Evolutionary conservation across 2,329 filamentous ascomycete species (phyloP).

Genomic region (Cyphellophora europaea): DNA sequence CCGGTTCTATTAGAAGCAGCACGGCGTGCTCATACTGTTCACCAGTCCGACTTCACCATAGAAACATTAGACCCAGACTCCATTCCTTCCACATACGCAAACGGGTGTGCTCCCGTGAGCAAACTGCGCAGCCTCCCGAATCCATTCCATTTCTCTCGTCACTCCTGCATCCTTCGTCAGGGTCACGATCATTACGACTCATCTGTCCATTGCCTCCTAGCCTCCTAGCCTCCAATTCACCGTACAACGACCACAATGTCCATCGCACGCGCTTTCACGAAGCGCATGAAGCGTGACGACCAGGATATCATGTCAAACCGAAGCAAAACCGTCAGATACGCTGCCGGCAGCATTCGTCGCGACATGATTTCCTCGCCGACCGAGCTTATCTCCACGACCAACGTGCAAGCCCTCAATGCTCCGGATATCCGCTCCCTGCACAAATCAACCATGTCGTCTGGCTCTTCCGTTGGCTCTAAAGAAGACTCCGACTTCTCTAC

Average conservation of each 20-base stretch:
- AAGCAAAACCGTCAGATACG: slow-evolving; percentile 34
- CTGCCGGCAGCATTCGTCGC: slow-evolving; percentile 35
- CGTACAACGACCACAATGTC: slow-evolving; percentile 24
- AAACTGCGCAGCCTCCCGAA: too few relatives aligned
- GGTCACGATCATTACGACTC: too few relatives aligned
- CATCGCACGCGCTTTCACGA: slow-evolving; percentile 36
- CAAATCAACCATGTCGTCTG: slow-evolving; percentile 33
- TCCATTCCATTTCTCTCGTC: too few relatives aligned
- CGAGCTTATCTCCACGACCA: slow-evolving; percentile 85
- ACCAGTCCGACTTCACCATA: too few relatives aligned
- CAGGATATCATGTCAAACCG: slow-evolving; percentile 34
- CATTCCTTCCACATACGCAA: too few relatives aligned
- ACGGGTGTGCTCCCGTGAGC: too few relatives aligned
- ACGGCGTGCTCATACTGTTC: too few relatives aligned
- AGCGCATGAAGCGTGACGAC: slow-evolving; percentile 37
- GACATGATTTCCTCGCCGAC: slow-evolving; percentile 71
- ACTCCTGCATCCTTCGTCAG: too few relatives aligned
- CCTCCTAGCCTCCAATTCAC: too few relatives aligned
- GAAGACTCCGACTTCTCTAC: slow-evolving; percentile 57
- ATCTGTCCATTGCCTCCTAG: too few relatives aligned
- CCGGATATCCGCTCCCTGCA: slow-evolving; percentile 56
- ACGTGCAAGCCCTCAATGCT: slow-evolving; percentile 90
- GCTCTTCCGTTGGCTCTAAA: slow-evolving; percentile 42
- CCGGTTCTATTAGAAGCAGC: too few relatives aligned
- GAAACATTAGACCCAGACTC: too few relatives aligned